Conservation (phyloP, 2,329 filamentous ascomycete species). For the Pseudogymnoascus sp. region DNA sequence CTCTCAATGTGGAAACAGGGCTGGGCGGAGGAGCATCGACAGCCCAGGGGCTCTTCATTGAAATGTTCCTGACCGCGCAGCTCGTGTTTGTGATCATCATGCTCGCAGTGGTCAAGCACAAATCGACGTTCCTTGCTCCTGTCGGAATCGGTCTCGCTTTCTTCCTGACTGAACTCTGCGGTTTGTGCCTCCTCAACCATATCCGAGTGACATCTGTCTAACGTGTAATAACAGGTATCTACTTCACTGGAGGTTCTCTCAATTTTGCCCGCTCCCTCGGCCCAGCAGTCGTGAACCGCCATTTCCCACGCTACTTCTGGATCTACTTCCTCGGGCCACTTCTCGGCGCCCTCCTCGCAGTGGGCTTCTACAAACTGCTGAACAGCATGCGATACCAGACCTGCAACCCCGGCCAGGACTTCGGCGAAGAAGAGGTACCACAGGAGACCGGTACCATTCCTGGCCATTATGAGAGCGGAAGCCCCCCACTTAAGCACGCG, state of each 20-base stretch:
- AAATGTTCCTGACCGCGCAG: constrained; percentile 40
- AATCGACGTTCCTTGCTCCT: constrained; percentile 39
- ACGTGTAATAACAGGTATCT: constrained; percentile 29
- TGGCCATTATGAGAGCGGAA: background rate
- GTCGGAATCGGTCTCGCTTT: constrained; percentile 39
- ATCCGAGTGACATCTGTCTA: background rate
- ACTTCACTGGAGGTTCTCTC: constrained; percentile 40
- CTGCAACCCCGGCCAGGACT: constrained; percentile 41
- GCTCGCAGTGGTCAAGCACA: constrained; percentile 43
- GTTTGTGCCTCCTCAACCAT: constrained; percentile 17
- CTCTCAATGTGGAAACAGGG: constrained; percentile 34
- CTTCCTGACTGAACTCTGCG: constrained; percentile 37
- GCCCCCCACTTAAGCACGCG: background rate
- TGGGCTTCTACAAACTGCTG: constrained; percentile 40
- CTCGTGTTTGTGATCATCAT: constrained; percentile 42
- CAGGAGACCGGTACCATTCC: background rate
- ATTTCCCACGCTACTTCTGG: constrained; percentile 38
- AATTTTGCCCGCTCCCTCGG: constrained; percentile 40
- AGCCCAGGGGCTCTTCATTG: constrained; percentile 41
- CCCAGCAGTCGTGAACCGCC: constrained; percentile 35
- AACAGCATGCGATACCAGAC: constrained; percentile 44
- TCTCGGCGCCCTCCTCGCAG: constrained; percentile 40
- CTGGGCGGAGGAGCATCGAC: constrained; percentile 33
- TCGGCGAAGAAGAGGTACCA: background rate
- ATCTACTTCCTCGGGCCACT: constrained; percentile 45